Base-by-base conservation (phyloP, 129 eudicot genomes). In the Tanacetum coccineum region DNA sequence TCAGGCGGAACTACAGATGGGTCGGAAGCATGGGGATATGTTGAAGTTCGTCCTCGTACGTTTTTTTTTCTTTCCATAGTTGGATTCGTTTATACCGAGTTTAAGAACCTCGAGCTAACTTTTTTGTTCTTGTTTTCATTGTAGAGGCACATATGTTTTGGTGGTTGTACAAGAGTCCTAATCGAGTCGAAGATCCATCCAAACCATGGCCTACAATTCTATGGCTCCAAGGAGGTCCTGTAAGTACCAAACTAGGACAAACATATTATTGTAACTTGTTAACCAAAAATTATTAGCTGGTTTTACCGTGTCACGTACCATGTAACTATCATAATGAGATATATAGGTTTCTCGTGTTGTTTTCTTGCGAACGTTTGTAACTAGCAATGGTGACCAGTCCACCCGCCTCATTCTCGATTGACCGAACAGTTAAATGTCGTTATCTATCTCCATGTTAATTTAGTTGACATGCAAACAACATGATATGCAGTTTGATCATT, bases 211-310 rank as follows among this genome's bases (percentile, higher is more conserved):
- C 86, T 11, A 84, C 64, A 3, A 52, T 84, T 59, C 49, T 84
- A 42, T 84, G 89, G 85, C 81, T 84, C 11, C 89, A 84, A 84
- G 86, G 89, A 70, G 86, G 89, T 52, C 86, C 89, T 67, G 86
- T 84, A 79, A 78, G 84, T 81, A 36, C 1, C 40, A 0, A 73
- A 22, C 13, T 56, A 55, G 60, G 4, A 7, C 13, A 30, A 3
- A 11, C 3, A 57, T 12, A 32, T 25, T 22, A 2, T 19, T 10
- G 10, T 11, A 58, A 2, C 13, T 20, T 57, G 10, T 13, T 57
- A n/a, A n/a, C n/a, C n/a, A 32, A 32, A 32, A 32, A 5, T 0
- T 32, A 32, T 32, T 32, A 5, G 40, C 40, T 32, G 40, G 40
- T 32, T 32, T 6, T 6, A 32, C 40, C 40, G 9, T 6, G 40